phyloP scores from a whole-genome alignment of 345 rosid genomes.

The Melaleuca quinquenervia region DNA sequence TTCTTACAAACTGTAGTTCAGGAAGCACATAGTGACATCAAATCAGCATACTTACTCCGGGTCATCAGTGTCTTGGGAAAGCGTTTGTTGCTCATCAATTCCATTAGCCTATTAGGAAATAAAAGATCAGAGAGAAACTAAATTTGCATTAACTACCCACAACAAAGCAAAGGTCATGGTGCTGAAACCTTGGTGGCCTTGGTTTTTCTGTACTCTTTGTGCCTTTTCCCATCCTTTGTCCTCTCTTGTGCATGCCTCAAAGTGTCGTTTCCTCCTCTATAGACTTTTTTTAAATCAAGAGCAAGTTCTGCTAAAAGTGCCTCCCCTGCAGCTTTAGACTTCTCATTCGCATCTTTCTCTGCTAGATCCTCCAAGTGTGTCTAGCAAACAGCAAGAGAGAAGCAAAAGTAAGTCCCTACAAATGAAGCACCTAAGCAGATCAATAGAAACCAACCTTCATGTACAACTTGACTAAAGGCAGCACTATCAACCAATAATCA shows the following conservation, averaged over 20 bases:
- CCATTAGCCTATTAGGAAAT: constrained; percentile 29
- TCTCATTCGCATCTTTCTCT: constrained; percentile 90
- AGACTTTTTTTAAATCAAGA: constrained; percentile 66
- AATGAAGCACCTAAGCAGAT: background rate
- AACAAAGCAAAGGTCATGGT: background rate
- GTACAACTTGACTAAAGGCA: constrained; percentile 71
- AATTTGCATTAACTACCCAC: background rate
- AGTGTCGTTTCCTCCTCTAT: constrained; percentile 47
- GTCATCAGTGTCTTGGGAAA: constrained; percentile 35
- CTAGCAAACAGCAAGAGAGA: constrained; percentile 19
- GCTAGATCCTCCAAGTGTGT: constrained; percentile 84
- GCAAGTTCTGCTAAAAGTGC: constrained; percentile 94
- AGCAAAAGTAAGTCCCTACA: background rate
- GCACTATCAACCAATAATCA: constrained; percentile 56
- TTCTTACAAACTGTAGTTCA: background rate
- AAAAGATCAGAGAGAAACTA: constrained; percentile 6
- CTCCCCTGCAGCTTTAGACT: constrained; percentile 97
- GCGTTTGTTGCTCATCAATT: constrained; percentile 29
- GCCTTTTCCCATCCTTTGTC: constrained; percentile 78
- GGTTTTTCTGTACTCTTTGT: constrained; percentile 51
- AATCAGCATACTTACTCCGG: constrained; percentile 32
- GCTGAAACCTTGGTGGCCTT: constrained; percentile 66
- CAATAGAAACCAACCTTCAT: constrained; percentile 51
- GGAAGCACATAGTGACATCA: background rate
- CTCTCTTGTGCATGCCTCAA: constrained; percentile 56